Conservation (phyloP, 805 yeast genomes). For the Cyberlindnera meyerae region DNA sequence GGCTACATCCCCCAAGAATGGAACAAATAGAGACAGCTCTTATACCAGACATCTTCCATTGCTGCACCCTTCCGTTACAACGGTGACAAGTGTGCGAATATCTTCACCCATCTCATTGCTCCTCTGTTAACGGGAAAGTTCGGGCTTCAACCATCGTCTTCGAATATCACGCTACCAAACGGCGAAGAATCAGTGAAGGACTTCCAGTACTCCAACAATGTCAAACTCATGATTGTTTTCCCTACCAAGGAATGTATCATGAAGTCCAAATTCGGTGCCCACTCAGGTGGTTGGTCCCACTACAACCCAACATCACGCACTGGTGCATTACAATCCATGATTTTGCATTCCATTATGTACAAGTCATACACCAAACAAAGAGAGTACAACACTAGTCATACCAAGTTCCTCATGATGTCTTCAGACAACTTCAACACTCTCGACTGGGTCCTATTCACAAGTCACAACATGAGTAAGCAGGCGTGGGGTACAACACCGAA, state of each 20-base stretch:
- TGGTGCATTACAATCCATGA: slow-evolving; percentile 34
- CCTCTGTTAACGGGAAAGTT: slow-evolving; percentile 17
- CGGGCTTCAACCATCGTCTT: slow-evolving; percentile 4
- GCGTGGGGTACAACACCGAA: slow-evolving; percentile 66
- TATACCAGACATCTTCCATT: slow-evolving; percentile 32
- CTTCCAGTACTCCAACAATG: slow-evolving; percentile 27
- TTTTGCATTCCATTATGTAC: slow-evolving; percentile 34
- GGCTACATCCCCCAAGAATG: slow-evolving; percentile 9
- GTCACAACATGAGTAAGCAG: slow-evolving; percentile 68
- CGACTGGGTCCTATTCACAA: slow-evolving; percentile 68
- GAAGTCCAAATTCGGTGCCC: slow-evolving; percentile 38
- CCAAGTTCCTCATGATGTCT: slow-evolving; percentile 59
- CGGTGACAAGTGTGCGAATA: slow-evolving; percentile 11
- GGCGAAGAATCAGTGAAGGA: slow-evolving; percentile 13
- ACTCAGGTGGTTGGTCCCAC: slow-evolving; percentile 47
- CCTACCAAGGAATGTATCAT: slow-evolving; percentile 41
- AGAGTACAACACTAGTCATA: slow-evolving; percentile 50
- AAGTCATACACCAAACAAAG: slow-evolving; percentile 28
- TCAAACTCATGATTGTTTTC: slow-evolving; percentile 36
- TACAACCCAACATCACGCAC: slow-evolving; percentile 30
- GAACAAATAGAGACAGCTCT: slow-evolving; percentile 18
- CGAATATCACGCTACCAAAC: slow-evolving; percentile 7
- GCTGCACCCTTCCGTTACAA: slow-evolving; percentile 17
- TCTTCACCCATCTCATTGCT: slow-evolving; percentile 23
- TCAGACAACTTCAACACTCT: slow-evolving; percentile 45